Evolutionary conservation across 805 yeast species (phyloP).

Genomic region (Vanderwaltozyma verrucispora): DNA sequence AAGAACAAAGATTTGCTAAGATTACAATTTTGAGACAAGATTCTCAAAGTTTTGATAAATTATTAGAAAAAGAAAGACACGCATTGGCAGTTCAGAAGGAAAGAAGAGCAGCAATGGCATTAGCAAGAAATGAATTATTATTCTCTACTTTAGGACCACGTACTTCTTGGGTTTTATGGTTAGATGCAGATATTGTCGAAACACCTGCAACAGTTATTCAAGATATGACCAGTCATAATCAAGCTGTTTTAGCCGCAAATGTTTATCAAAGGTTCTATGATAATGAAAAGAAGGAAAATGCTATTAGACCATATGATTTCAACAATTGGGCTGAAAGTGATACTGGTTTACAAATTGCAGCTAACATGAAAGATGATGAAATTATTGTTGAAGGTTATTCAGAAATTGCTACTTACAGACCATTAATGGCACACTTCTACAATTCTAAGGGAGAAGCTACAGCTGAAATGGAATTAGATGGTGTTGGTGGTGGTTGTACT

Average conservation of each 20-base stretch:
- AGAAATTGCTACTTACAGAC: conserved; percentile 89
- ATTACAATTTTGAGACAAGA: conserved; percentile 89
- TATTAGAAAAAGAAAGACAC: conserved; percentile 82
- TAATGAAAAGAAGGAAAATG: conserved; percentile 41
- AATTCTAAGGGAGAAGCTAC: conserved; percentile 51
- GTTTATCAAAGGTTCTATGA: conserved; percentile 78
- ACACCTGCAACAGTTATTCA: conserved; percentile 75
- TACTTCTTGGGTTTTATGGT: conserved; percentile 93
- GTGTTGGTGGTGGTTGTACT: conserved; percentile 97
- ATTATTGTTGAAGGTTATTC: conserved; percentile 90
- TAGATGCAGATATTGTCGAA: conserved; percentile 90
- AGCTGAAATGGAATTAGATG: conserved; percentile 79
- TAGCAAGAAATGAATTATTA: conserved; percentile 84
- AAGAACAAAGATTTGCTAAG: conserved; percentile 61
- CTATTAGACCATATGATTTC: conserved; percentile 84
- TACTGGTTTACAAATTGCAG: conserved; percentile 68
- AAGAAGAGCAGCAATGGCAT: conserved; percentile 83
- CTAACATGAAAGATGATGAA: conserved; percentile 70
- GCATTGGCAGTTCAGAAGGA: conserved; percentile 79
- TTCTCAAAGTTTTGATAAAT: conserved; percentile 61
- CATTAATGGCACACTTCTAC: conserved; percentile 85
- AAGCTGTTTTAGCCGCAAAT: conserved; percentile 84
- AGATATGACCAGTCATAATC: conserved; percentile 77
- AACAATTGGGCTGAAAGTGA: conserved; percentile 92
- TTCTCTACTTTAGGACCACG: conserved; percentile 83